Conservation (phyloP, 2,329 filamentous ascomycete species). For the Exophiala viscosa region DNA sequence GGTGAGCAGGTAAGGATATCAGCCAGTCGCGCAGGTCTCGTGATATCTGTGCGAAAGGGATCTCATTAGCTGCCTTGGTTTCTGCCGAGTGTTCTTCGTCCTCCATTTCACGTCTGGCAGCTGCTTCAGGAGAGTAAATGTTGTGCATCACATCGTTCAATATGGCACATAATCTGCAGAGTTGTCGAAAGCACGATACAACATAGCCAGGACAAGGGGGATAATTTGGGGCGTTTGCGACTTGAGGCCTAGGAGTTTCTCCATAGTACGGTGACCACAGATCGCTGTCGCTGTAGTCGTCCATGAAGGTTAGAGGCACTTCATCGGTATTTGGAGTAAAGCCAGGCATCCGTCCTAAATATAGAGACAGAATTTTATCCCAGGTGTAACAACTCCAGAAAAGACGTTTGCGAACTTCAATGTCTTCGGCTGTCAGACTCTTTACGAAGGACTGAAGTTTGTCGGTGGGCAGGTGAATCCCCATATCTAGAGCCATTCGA, state of each 20-base stretch:
- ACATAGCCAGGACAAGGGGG: conserved; percentile 29
- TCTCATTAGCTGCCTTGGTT: conserved; percentile 18
- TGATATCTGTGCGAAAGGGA: conserved; percentile 36
- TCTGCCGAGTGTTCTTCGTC: conserved; percentile 20
- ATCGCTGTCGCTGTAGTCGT: conserved; percentile 31
- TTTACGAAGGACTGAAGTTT: conserved; percentile 27
- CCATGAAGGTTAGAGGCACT: conserved; percentile 28
- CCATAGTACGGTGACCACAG: conserved; percentile 32
- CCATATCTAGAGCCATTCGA: conserved; percentile 33
- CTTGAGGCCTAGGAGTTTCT: conserved; percentile 22
- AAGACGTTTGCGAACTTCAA: conserved; percentile 32
- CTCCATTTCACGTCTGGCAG: conserved; percentile 33
- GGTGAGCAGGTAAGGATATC: conserved; percentile 40
- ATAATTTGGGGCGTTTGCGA: conserved; percentile 18
- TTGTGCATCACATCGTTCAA: conserved; percentile 47
- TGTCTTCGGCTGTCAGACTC: conserved; percentile 30
- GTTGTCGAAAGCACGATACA: conserved; percentile 30
- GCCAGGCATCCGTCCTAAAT: conserved; percentile 31
- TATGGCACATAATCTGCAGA: conserved; percentile 44
- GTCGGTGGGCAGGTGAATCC: conserved; percentile 29
- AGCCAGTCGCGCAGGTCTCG: conserved; percentile 44
- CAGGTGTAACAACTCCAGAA: conserved; percentile 35
- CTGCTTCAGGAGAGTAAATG: conserved; percentile 44
- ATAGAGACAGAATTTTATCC: conserved; percentile 33
- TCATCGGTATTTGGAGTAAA: conserved; percentile 26